phyloP scores from a whole-genome alignment of 2,329 filamentous ascomycete genomes.

The Pseudopithomyces maydicus region DNA sequence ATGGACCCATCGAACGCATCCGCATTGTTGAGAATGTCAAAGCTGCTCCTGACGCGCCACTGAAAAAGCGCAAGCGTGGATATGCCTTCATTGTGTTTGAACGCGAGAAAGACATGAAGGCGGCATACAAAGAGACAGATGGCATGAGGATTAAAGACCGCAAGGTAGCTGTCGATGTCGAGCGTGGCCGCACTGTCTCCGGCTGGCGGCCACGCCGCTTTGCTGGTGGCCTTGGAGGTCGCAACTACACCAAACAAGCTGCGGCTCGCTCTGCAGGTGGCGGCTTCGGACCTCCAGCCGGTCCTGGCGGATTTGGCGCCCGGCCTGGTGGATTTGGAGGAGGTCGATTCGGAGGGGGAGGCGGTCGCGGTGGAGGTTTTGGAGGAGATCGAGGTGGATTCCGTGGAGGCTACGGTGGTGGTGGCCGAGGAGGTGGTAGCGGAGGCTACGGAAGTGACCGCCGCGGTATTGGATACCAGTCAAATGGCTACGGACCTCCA shows the following conservation, averaged over 20 bases:
- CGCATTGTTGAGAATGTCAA: constrained; percentile 83
- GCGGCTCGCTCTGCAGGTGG: constrained; percentile 69
- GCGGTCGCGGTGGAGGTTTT: constrained; percentile 51
- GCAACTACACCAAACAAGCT: constrained; percentile 86
- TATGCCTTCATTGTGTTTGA: constrained; percentile 98
- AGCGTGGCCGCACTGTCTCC: constrained; percentile 90
- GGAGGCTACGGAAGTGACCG: constrained; percentile 48
- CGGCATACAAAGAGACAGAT: constrained; percentile 87
- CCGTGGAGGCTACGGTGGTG: constrained; percentile 57
- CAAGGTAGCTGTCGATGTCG: constrained; percentile 91
- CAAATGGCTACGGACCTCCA: constrained; percentile 49
- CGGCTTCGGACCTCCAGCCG: constrained; percentile 52
- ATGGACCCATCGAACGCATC: constrained; percentile 92
- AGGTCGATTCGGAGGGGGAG: constrained; percentile 50
- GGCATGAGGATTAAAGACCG: constrained; percentile 91
- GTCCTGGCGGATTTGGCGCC: constrained; percentile 52
- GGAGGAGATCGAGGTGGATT: constrained; percentile 53
- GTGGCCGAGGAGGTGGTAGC: constrained; percentile 59
- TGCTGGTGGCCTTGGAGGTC: constrained; percentile 88
- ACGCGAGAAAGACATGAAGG: constrained; percentile 98
- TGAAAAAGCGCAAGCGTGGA: constrained; percentile 73
- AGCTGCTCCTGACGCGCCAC: constrained; percentile 64
- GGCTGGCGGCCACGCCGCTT: constrained; percentile 92
- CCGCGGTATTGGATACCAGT: constrained; percentile 50
- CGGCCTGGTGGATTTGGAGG: constrained; percentile 54